Evolutionary conservation across 1,284 basidiomycete species (phyloP), one percentile per base, ranked within the genome.

Genomic region (Trametes hirsuta): DNA sequence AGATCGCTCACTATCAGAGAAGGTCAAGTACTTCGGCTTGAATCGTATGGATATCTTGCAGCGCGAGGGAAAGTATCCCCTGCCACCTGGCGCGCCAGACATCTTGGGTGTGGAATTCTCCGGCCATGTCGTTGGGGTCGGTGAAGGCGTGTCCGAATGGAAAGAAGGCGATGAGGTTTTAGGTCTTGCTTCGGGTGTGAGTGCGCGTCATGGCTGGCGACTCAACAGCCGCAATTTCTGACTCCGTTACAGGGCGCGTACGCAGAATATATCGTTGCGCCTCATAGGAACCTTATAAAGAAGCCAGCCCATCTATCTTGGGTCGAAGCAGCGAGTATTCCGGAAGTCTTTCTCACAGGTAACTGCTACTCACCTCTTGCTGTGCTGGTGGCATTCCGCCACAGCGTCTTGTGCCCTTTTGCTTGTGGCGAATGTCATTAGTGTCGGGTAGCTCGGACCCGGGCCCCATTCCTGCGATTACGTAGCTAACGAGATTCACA

Each of bases 61-160:
- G 75, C 83, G 89, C 9, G 82, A 91, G 70, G 93, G 94, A 6
- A 74, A 77, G 45, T 96, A 96, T 72, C 89, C 94, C 1, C 73
- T 87, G 3, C 96, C 95, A 9, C 83, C 90, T 14, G 92, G 90
- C 51, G 84, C 88, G 14, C 88, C 90, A 15, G 75, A 81, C 8
- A 90, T 97, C 71, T 81, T 98, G 25, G 95, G 97, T 8, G 94
- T 98, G 55, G 96, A 98, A 75, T 98, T 97, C 74, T 87, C 93
- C 18, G 94, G 95, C 3, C 75, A 74, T 2, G 81, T 97, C 58
- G 78, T 81, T 39, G 80, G 86, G 61, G 67, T 90, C 12, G 91
- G 87, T 1, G 72, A 80, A 21, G 79, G 76, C 24, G 83, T 83
- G 24, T 73, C 76, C 8, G 75, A 77, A 47, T 94, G 86, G 86